Base-by-base conservation (phyloP, 345 rosid species). In the Punica granatum region DNA sequence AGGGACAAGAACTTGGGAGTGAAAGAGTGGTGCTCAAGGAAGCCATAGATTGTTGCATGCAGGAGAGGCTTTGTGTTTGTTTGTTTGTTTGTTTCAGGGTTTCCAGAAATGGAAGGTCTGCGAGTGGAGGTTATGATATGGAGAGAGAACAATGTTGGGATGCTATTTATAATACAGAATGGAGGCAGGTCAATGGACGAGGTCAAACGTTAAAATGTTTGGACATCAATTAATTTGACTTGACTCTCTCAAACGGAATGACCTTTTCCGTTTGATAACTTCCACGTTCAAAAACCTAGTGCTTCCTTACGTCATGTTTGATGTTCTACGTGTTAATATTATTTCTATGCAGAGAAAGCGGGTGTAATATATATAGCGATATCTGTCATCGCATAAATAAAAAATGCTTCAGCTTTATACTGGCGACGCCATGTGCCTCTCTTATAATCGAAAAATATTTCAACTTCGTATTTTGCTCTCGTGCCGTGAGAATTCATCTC, bases 41-140 rank as follows among this genome's bases (percentile, higher is more conserved):
- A 66, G 60, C 63, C 70, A 67, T 67, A 8, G 16, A 13, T 43
- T 43, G 48, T 43, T 43, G 48, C 15, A n/a, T n/a, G n/a, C n/a
- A n/a, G n/a, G n/a, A n/a, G n/a, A n/a, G n/a, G n/a, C 19, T 43
- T 43, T 43, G 48, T 16, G 44, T 9, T 41, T 41, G 2, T 18
- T 18, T 30, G 13, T 67, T 67, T 49, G 32, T 10, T n/a, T 0
- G 32, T 2, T 67, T 18, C 25, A 53, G 23, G 26, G 46, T 11
- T 10, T 49, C n/a, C 46, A n/a, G 69, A 42, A 54, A 8, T 66
- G 11, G 69, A 32, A 14, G 37, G 32, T 25, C n/a, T 36, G 7
- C 37, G n/a, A n/a, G 67, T 3, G 56, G 56, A 43, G 39, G 33
- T 33, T n/a, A 42, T 12, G 28, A 4, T n/a, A 21, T 30, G 67